phyloP scores from a whole-genome alignment of 2,329 filamentous ascomycete species.

The Paraconiothyrium brasiliense region DNA sequence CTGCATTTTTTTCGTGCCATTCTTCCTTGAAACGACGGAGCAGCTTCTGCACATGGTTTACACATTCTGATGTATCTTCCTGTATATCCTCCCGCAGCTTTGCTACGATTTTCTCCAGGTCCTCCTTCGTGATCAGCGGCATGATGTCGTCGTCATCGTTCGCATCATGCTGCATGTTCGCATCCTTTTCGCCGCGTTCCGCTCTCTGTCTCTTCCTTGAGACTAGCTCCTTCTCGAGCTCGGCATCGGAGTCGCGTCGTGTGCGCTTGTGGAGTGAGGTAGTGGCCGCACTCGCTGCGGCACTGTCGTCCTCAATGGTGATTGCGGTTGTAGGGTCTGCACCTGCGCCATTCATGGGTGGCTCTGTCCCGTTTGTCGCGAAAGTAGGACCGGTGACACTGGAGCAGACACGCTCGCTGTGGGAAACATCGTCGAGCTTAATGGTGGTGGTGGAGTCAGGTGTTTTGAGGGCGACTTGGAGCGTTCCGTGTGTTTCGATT shows the following conservation, averaged over 20 bases:
- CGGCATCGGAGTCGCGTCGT: conserved; percentile 28
- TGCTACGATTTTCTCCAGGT: conserved; percentile 28
- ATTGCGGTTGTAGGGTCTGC: conserved; percentile 18
- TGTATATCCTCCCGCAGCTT: conserved; percentile 36
- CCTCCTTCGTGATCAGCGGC: conserved; percentile 33
- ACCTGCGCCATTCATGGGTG: conserved; percentile 22
- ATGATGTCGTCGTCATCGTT: conserved; percentile 26
- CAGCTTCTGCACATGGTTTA: conserved; percentile 60
- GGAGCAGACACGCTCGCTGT: background rate
- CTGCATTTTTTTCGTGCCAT: conserved; percentile 30
- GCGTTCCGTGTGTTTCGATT: conserved; percentile 24
- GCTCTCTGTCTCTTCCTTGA: conserved; percentile 31
- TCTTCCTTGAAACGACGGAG: conserved; percentile 55
- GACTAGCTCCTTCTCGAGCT: conserved; percentile 30
- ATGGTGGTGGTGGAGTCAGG: background rate
- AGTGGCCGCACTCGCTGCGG: background rate
- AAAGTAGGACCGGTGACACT: too few species aligned
- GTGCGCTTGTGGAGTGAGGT: conserved; percentile 18
- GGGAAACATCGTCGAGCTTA: background rate
- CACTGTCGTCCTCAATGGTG: background rate
- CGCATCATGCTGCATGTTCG: conserved; percentile 20
- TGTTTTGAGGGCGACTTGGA: conserved; percentile 24
- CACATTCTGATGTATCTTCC: conserved; percentile 51
- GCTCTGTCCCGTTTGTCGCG: background rate
- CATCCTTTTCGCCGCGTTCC: conserved; percentile 18